phyloP scores from a whole-genome alignment of 2,329 filamentous ascomycete species.

The Fusarium foetens region DNA sequence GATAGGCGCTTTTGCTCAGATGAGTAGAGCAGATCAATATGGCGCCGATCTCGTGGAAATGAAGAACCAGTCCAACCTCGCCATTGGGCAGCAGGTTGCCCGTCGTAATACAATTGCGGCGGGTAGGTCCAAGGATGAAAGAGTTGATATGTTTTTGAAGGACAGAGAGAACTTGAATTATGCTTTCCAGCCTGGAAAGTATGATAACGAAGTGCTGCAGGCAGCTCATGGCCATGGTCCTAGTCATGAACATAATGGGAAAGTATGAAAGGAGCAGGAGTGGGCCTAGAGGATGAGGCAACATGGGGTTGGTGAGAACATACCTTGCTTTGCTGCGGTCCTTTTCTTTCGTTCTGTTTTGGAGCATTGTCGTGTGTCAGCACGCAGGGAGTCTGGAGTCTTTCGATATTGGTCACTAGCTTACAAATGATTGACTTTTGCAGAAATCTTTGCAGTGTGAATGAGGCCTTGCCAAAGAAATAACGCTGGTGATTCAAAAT shows the following conservation, averaged over 20 bases:
- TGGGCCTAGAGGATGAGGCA: constrained; percentile 1
- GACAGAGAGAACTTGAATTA: constrained; percentile 67
- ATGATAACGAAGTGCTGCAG: constrained; percentile 38
- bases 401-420: background rate
- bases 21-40: constrained; percentile 72
- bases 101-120: constrained; percentile 64
- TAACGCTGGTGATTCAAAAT: background rate
- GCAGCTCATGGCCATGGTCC: constrained; percentile 2
- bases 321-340: background rate
- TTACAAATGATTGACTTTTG: background rate
- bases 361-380: constrained; percentile 16
- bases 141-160: constrained; percentile 81
- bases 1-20: constrained; percentile 77
- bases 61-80: constrained; percentile 71
- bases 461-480: background rate
- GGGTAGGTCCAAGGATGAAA: constrained; percentile 66
- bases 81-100: constrained; percentile 69
- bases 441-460: background rate
- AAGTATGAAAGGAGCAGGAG: background rate
- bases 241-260: constrained; percentile 6
- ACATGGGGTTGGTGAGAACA: constrained; percentile 26
- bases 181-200: constrained; percentile 47
- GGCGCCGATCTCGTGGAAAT: constrained; percentile 72
- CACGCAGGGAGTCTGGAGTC: constrained; percentile 32
- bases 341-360: background rate